Evolutionary conservation across 331 rosid species (phyloP), one percentile per base, ranked within the genome.

Genomic region (Rhamnella rubrinervis): DNA sequence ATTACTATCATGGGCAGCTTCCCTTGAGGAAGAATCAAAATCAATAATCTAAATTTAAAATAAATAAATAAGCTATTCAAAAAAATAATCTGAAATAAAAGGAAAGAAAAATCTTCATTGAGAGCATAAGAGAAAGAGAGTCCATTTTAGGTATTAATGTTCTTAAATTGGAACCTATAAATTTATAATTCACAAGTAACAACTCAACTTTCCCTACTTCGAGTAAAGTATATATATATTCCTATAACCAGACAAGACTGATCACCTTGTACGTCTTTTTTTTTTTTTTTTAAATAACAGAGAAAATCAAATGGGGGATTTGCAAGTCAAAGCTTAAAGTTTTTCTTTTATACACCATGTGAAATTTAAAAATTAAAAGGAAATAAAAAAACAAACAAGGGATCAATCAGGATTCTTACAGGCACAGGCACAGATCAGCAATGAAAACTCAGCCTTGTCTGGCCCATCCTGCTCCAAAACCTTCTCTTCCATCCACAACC

Each of bases 401-500:
- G 60, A 71, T 83, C 78, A 91, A 61, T 72, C 81, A 78, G 84
- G 80, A 60, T 65, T 85, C 84, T 88, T 86, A 73, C 87, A 81
- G 41, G 96, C 96, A 73, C 87, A 81, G 41, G 96, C 96, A 66
- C 71, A 78, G 51, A 91, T 86, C 77, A 91, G 59, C 78, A 88
- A 65, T 21, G 93, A 86, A 72, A 85, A 88, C 4, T 87, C 90
- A 74, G 66, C 72, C 20, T 14, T 85, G 8, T 79, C 85, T 0
- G 65, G 55, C 11, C 84, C 85, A 49, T 78, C 77, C 2, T 53
- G 65, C 26, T 80, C 82, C 74, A 67, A 66, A 70, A 20, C 71
- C 72, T 82, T 84, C 74, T 88, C 91, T 57, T 91, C 98, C 78
- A 95, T 67, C 99, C 99, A 91, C 1, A 95, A 71, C 78, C 99